Evolutionary conservation across 352 stramenopile species (phyloP), one percentile per base, ranked within the genome.

Genomic region (Globisporangium megalacanthum): DNA sequence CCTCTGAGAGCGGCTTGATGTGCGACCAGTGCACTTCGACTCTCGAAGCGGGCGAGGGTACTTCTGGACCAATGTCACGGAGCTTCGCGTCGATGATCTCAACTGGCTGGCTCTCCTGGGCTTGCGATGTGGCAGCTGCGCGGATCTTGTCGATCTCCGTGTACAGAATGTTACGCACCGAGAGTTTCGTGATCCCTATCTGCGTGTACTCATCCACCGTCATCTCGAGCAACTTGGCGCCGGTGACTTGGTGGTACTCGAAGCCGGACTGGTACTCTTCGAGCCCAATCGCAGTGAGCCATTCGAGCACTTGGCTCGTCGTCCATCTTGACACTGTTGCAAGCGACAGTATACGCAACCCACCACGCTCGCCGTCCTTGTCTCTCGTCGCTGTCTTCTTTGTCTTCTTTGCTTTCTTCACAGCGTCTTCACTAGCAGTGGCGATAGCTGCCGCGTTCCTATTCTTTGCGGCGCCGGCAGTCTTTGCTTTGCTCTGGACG

Each of bases 181-280:
- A 88, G 19, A 88, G 46, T 13, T 81, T 83, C 9, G 53, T 61
- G 13, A 92, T 64, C 0, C 83, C 75, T n/a, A 91, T 73, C 22
- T 75, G 59, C 0, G 64, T 59, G 20, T 77, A 76, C 31, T 84
- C 78, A 17, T 77, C 67, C 3, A 71, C 25, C n/a, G 69, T 61
- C 49, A 91, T 62, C 1, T 52, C 54, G 0, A 94, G 58, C 6
- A 94, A 33, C 14, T 58, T 66, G 17, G 65, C 54, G 0, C 81
- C 83, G 3, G 71, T 81, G n/a, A 94, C 64, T 60, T 92, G 77
- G 50, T 94, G 82, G 29, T 83, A 94, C 63, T 94, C 83, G 44
- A 94, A 92, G 4, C 72, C 66, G 17, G 66, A 70, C 13, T 87
- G 68, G 31, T 73, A 88, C 52, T 94, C 77, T 17, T 88, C 75